Evolutionary conservation across 2,329 filamentous ascomycete species (phyloP), one percentile per base, ranked within the genome.

Genomic region (Ophiostoma sp.): DNA sequence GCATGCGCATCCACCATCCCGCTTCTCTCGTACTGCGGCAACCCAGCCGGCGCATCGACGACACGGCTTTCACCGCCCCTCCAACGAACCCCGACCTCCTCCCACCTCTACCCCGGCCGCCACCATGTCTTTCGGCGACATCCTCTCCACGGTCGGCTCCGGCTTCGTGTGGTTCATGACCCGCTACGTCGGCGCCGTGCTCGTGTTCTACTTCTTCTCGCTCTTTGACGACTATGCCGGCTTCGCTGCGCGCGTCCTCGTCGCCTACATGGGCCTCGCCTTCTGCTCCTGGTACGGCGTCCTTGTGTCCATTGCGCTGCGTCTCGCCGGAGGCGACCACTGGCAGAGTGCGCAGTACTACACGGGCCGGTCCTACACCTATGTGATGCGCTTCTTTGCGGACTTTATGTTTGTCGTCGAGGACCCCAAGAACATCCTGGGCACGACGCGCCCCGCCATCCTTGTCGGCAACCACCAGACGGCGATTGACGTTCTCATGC

Each of bases 381-480:
- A 86, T 80, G 77, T 85, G 73, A 96, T 97, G 90, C 83, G 83
- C 73, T 78, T 84, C 63, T 84, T 86, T 64, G 93, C 92, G 0
- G 94, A 94, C 70, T 84, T 97, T 65, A 85, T 83, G 69, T 97
- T 98, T 76, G 83, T 85, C 71, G 79, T 97, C 65, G 84, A 89
- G 62, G 92, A 93, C 74, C 82, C 87, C 52, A 76, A 87, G 70
- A 79, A 87, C 72, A 77, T 88, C 73, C 85, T 93, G 69, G 80
- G 81, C 64, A 88, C 82, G 9, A 72, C 82, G 41, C 86, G 94
- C 66, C 95, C 95, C 0, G 93, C 92, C 69, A 90, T 99, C 69
- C 93, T 99, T 75, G 84, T 99, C 73, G 91, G 90, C 55, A 98
- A 98, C 79, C 95, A 99, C 81, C 95, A 99, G 84, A 92, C 91